These are phyloP conservation scores for Ramularia collo-cygni DNA, from an alignment of 2,329 filamentous ascomycete genomes.

Conservation along the genomic window DNA sequence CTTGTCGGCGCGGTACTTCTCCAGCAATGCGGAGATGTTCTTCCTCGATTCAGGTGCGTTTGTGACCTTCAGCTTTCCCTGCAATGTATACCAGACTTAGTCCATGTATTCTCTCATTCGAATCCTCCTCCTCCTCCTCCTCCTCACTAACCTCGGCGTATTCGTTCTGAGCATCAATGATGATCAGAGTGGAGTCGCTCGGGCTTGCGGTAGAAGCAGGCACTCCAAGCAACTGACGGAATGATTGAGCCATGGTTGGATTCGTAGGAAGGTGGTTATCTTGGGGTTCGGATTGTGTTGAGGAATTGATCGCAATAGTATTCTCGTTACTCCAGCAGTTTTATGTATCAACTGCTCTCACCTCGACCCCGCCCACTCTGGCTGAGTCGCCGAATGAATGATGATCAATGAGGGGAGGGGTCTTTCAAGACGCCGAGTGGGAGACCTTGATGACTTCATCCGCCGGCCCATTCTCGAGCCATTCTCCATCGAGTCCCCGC, in stretches of 20 bases:
- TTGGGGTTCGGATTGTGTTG: background rate
- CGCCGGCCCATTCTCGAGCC: too few relatives aligned
- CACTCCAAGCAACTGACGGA: conserved; percentile 50
- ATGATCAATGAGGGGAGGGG: too few relatives aligned
- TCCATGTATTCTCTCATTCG: too few relatives aligned
- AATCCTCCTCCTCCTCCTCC: too few relatives aligned
- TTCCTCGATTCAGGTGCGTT: conserved; percentile 49
- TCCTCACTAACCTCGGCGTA: conserved; percentile 39
- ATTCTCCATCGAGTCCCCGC: too few relatives aligned
- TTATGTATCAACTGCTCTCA: background rate
- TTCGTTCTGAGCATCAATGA: conserved; percentile 67
- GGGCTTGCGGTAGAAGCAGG: conserved; percentile 50
- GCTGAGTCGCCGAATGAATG: too few relatives aligned
- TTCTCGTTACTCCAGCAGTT: too few relatives aligned
- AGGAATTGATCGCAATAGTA: background rate
- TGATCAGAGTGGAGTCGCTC: conserved; percentile 55
- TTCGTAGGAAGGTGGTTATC: background rate
- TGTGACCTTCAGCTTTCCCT: conserved; percentile 49
- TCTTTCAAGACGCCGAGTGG: too few relatives aligned
- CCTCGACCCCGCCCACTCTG: background rate
- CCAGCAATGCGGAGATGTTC: conserved; percentile 51
- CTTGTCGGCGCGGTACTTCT: conserved; percentile 51
- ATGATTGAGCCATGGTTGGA: conserved; percentile 28
- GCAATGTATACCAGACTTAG: too few relatives aligned
- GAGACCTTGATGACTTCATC: too few relatives aligned